Evolutionary conservation across 768 basidiomycete species (phyloP).

Genomic region (Trametes punicea): DNA sequence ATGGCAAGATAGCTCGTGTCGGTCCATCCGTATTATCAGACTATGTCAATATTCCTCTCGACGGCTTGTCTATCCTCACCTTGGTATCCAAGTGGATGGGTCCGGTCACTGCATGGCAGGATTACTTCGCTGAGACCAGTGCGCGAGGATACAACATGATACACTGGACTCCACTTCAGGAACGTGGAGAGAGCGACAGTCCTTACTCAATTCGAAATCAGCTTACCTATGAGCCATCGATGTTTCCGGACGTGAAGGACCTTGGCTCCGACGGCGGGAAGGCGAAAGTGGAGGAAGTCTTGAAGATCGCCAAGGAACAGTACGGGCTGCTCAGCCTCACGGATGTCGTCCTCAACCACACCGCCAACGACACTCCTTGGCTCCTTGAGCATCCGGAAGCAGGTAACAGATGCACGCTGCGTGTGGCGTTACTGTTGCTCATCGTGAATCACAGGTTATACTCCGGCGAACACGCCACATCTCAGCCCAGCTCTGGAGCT

Average conservation of each 20-base stretch:
- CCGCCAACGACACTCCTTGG: conserved; percentile 93
- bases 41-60: conserved; percentile 70
- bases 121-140: conserved; percentile 78
- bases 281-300: conserved; percentile 55
- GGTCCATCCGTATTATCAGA: conserved; percentile 52
- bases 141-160: conserved; percentile 97
- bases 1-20: conserved; percentile 45
- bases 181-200: conserved; percentile 82
- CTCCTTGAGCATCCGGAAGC: conserved; percentile 93
- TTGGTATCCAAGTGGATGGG: conserved; percentile 99
- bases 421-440: not conserved
- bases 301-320: conserved; percentile 73
- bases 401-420: conserved; percentile 43
- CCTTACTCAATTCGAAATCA: conserved; percentile 95
- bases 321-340: conserved; percentile 88
- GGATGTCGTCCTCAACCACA: conserved; percentile 97
- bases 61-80: conserved; percentile 85
- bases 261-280: conserved; percentile 48
- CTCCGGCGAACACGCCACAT: conserved; percentile 88
- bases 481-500: conserved; percentile 89
- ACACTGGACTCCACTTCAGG: conserved; percentile 94
- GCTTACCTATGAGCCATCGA: conserved; percentile 70
- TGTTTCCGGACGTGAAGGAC: conserved; percentile 47
- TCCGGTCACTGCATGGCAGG: conserved; percentile 68
- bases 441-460: conserved; percentile 61